Evolutionary conservation across 331 rosid species (phyloP).

Genomic region (Arachis monticola): DNA sequence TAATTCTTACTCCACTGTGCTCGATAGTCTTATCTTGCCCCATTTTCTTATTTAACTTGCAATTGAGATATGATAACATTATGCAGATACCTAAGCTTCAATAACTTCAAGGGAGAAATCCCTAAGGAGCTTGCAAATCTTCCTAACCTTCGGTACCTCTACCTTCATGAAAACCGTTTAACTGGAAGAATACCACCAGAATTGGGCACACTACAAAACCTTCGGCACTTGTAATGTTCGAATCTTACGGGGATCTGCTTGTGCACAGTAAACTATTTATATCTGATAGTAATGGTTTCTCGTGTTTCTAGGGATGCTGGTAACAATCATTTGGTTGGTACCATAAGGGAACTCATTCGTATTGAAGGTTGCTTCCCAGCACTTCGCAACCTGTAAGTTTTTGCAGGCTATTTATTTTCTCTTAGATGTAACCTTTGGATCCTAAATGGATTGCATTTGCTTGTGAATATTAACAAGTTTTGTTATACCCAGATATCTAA

Average conservation of each 20-base stretch:
- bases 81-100: slow-evolving; percentile 88
- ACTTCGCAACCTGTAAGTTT: slow-evolving; percentile 88
- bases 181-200: slow-evolving; percentile 88
- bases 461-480: slow-evolving; percentile 23
- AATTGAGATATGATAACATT: slow-evolving; percentile 8
- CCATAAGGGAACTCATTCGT: slow-evolving; percentile 95
- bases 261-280: slow-evolving; percentile 9
- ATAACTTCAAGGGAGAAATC: slow-evolving; percentile 94
- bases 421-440: slow-evolving; percentile 3
- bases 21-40: slow-evolving; percentile 13
- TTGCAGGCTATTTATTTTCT: slow-evolving; percentile 13
- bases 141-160: slow-evolving; percentile 91
- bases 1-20: slow-evolving; percentile 30
- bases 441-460: slow-evolving; percentile 12
- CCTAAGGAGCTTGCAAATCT: slow-evolving; percentile 95
- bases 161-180: slow-evolving; percentile 89
- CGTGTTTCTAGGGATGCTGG: slow-evolving; percentile 82
- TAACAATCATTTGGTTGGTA: slow-evolving; percentile 97
- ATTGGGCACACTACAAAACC: slow-evolving; percentile 86
- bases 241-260: slow-evolving; percentile 12
- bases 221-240: slow-evolving; percentile 78
- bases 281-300: slow-evolving; percentile 29
- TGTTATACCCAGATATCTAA: slow-evolving; percentile 68
- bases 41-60: slow-evolving; percentile 5
- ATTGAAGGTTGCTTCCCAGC: slow-evolving; percentile 95